Evolutionary conservation across 495 filamentous ascomycete species (phyloP), one percentile per base, ranked within the genome.

Genomic region (Evernia prunastri): DNA sequence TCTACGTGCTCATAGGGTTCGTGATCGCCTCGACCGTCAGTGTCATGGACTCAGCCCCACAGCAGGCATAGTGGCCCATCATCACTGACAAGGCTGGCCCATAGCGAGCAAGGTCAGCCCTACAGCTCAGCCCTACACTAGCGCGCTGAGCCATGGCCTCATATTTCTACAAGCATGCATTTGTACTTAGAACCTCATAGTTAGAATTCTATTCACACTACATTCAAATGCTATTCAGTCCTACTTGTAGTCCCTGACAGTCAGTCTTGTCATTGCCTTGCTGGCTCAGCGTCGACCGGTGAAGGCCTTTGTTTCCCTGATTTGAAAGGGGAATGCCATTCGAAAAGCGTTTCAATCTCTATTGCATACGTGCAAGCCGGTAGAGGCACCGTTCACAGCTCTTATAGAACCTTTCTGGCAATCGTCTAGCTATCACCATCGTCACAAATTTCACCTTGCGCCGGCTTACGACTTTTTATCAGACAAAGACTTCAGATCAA

Each of bases 321-420:
- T 3, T 3, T 57, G 18, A 36, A 57, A 8, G 54, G 54, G 20
- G 35, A 33, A 8, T 57, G 54, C 54, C 35, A 35, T 23, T 57
- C 54, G 29, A 36, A 57, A 37, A 20, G 35, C n/a, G 54, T 57
- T 18, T 33, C 54, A 25, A 57, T 25, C n/a, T 1, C 31, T 35
- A 8, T 57, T 13, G 35, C 35, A 35, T 57, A 57, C 54, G 54
- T 33, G 31, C 54, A 57, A 23, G 54, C 54, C 29, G 54, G 54
- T 57, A 36, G 6, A 20, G 15, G 25, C 45, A 12, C 29, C 6
- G 13, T 20, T 18, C 9, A 0, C 18, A 25, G 5, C 2, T 5
- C 54, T 1, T 29, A 13, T n/a, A 12, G 33, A 4, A 33, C 13
- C 3, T 9, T 57, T 20, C 54, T 57, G 13, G 35, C n/a, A 18